Evolutionary conservation across 768 basidiomycete species (phyloP).

Genomic region (Agrocybe pediades): DNA sequence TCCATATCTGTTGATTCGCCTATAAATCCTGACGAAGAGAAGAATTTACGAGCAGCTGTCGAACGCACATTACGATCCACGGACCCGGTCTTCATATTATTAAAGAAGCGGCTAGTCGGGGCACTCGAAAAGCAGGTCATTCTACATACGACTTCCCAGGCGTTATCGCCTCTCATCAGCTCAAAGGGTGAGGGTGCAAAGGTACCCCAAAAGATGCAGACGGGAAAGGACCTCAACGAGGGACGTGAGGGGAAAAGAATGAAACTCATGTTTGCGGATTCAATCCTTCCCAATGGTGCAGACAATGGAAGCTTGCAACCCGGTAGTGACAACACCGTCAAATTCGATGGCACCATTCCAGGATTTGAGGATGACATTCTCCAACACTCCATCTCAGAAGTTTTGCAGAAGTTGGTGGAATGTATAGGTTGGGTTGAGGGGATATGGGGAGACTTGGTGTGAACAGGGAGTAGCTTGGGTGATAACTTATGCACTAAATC

Average conservation of each 20-base stretch:
- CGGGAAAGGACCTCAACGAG: conserved; percentile 28
- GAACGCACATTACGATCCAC: conserved; percentile 59
- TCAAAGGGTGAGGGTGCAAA: not conserved
- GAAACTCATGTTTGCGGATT: conserved; percentile 15
- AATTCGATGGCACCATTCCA: conserved; percentile 37
- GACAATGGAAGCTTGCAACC: not conserved
- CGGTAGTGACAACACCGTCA: not conserved
- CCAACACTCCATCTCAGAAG: conserved; percentile 40
- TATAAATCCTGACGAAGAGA: conserved; percentile 42
- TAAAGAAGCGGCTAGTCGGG: conserved; percentile 58
- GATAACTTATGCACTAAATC: too few species aligned
- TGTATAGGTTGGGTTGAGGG: conserved; percentile 48
- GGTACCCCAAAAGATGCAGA: conserved; percentile 37
- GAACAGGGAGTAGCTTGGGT: not conserved
- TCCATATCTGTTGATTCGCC: conserved; percentile 10
- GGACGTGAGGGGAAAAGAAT: conserved; percentile 21
- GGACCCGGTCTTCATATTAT: conserved; percentile 68
- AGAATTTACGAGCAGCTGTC: conserved; percentile 56
- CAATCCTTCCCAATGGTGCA: not conserved
- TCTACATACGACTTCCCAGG: not conserved
- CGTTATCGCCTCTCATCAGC: not conserved
- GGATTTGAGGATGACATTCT: conserved; percentile 72
- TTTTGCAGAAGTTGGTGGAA: conserved; percentile 37
- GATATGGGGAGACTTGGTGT: conserved; percentile 13
- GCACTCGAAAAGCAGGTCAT: conserved; percentile 33